A percentile compares a stretch with the other conserved stretches of the same genome.
These are phyloP conservation scores for Ananas comosus DNA, from an alignment of 176 grass and related monocot species.

Conservation along the genomic window DNA sequence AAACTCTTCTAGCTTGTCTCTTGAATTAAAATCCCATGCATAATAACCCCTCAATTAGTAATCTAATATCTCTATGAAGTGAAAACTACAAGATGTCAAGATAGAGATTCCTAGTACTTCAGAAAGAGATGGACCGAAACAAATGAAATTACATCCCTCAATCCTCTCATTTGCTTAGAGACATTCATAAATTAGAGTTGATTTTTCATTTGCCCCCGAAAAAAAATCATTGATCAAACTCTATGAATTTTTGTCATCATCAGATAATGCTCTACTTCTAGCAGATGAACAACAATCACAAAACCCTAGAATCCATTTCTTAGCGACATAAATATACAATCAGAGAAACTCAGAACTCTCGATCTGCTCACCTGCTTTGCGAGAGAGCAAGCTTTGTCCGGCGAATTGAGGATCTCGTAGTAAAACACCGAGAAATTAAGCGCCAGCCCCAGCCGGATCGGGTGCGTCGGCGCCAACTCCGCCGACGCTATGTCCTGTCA, in stretches of 20 bases:
- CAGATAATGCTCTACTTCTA: too few relatives aligned
- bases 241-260: too few relatives aligned
- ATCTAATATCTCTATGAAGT: background rate
- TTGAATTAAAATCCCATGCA: background rate
- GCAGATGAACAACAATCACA: too few relatives aligned
- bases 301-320: too few relatives aligned
- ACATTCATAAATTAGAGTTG: too few relatives aligned
- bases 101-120: too few relatives aligned
- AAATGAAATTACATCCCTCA: too few relatives aligned
- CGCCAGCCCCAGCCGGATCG: constrained; percentile 88
- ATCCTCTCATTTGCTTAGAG: too few relatives aligned
- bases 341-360: too few relatives aligned
- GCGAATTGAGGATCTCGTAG: constrained; percentile 99
- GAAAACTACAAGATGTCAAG: background rate
- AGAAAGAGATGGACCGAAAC: too few relatives aligned
- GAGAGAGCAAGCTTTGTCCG: constrained; percentile 84
- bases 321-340: too few relatives aligned
- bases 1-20: background rate
- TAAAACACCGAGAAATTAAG: constrained; percentile 99
- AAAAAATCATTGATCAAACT: background rate
- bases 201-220: too few relatives aligned
- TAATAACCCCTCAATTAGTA: background rate
- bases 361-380: constrained; percentile 62
- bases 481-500: constrained; percentile 67
- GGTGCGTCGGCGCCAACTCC: constrained; percentile 81